These are phyloP conservation scores for Wickerhamomyces kurtzmanii DNA, from an alignment of 805 yeast genomes.

Conservation along the genomic window DNA sequence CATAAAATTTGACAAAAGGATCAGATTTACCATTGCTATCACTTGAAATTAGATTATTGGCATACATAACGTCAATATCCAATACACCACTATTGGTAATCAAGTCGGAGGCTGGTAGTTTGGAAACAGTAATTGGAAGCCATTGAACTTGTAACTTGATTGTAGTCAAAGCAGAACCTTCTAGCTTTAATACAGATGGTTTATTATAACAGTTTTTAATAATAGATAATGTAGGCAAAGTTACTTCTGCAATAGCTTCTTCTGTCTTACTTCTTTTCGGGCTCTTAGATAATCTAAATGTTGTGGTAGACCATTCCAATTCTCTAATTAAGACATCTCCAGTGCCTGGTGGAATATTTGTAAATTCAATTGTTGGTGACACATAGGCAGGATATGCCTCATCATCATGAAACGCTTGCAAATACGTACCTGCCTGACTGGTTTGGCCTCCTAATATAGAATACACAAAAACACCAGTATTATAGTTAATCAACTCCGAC, in stretches of 20 bases:
- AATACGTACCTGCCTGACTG: constrained; percentile 43
- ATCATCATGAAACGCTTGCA: constrained; percentile 75
- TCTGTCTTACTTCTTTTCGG: constrained; percentile 43
- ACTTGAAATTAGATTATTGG: constrained; percentile 67
- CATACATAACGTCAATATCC: constrained; percentile 50
- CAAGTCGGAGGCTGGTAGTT: constrained; percentile 66
- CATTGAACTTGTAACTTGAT: constrained; percentile 59
- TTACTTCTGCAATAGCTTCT: constrained; percentile 49
- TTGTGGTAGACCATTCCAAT: constrained; percentile 60
- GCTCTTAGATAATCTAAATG: constrained; percentile 53
- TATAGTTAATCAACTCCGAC: constrained; percentile 44
- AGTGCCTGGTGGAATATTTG: constrained; percentile 32
- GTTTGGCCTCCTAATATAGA: constrained; percentile 53
- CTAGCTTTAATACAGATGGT: constrained; percentile 46
- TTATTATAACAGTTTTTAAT: constrained; percentile 54
- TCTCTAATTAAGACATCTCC: constrained; percentile 76
- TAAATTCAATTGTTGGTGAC: constrained; percentile 35
- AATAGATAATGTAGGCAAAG: constrained; percentile 57
- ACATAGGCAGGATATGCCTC: constrained; percentile 55
- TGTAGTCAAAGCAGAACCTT: constrained; percentile 41
- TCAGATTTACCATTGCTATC: constrained; percentile 91
- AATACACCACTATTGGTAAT: constrained; percentile 68
- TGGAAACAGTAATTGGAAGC: constrained; percentile 59
- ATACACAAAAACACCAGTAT: constrained; percentile 70
- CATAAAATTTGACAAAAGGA: constrained; percentile 67